Evolutionary conservation across 306 rosid genomes (phyloP).

Genomic region (Medicago lupulina): DNA sequence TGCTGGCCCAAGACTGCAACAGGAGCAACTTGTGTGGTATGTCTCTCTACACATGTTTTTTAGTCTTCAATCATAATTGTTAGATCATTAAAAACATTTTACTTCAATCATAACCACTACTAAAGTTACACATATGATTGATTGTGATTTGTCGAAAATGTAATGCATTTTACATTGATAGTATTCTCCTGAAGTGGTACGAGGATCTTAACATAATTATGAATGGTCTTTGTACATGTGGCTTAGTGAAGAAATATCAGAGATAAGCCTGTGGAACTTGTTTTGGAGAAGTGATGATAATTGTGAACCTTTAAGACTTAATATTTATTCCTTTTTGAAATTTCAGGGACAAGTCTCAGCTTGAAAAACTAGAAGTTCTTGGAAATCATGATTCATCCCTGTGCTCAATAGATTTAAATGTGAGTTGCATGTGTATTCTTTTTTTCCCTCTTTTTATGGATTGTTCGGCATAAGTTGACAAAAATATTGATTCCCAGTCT

Average conservation of each 20-base stretch:
- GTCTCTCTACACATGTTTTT: conserved; percentile 35
- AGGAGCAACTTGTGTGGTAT: conserved; percentile 64
- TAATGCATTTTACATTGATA: too few relatives aligned
- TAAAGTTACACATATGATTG: not conserved
- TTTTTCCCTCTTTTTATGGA: conserved; percentile 6
- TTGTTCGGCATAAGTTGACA: conserved; percentile 8
- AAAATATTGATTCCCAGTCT: conserved; percentile 10
- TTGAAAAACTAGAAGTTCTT: conserved; percentile 66
- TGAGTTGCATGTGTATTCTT: conserved; percentile 58
- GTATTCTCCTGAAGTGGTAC: not conserved
- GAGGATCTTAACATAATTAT: conserved; percentile 20
- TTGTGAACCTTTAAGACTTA: conserved; percentile 26
- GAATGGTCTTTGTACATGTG: conserved; percentile 23
- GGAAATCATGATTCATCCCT: conserved; percentile 76
- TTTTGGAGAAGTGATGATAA: conserved; percentile 36
- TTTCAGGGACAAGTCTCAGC: conserved; percentile 78
- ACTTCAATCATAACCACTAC: too few relatives aligned
- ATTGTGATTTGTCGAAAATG: not conserved
- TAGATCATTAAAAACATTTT: too few relatives aligned
- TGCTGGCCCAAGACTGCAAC: conserved; percentile 58
- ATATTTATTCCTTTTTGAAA: conserved; percentile 36
- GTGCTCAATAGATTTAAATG: conserved; percentile 68
- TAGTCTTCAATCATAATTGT: not conserved
- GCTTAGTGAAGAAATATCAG: conserved; percentile 11
- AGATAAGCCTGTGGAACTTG: conserved; percentile 27